Conservation (phyloP, 108 stramenopile species). For the Nitzschia inconspicua region DNA sequence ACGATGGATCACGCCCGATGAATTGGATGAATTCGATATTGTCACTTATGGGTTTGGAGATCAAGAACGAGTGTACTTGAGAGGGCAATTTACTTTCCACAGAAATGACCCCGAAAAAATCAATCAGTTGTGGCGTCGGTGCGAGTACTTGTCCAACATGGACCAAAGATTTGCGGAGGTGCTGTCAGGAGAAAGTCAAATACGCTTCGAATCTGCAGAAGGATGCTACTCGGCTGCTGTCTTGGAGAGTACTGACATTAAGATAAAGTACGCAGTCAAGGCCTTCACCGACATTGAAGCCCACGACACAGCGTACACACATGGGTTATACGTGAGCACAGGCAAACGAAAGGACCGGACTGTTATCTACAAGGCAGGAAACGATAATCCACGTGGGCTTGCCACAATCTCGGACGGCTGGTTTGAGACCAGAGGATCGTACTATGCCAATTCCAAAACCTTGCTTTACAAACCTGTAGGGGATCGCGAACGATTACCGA, state of each 20-base stretch:
- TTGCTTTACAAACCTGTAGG: slow-evolving; percentile 55
- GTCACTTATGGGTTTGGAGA: slow-evolving; percentile 93
- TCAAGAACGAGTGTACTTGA: slow-evolving; percentile 72
- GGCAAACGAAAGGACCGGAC: slow-evolving; percentile 33
- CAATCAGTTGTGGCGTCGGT: slow-evolving; percentile 84
- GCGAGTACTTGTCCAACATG: slow-evolving; percentile 79
- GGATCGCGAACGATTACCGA: slow-evolving; percentile 29
- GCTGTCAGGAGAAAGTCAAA: slow-evolving; percentile 25
- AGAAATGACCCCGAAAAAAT: slow-evolving; percentile 60
- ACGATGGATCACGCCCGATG: slow-evolving; percentile 76
- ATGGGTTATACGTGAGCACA: slow-evolving; percentile 61
- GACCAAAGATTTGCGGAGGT: slow-evolving; percentile 60
- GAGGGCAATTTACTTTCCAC: slow-evolving; percentile 95
- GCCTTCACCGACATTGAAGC: slow-evolving; percentile 72
- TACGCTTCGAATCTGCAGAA: slow-evolving; percentile 86
- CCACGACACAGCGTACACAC: slow-evolving; percentile 53
- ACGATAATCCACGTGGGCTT: slow-evolving; percentile 29
- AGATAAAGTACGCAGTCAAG: slow-evolving; percentile 87
- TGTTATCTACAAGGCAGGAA: slow-evolving; percentile 65
- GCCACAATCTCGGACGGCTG: slow-evolving; percentile 40
- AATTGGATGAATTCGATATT: slow-evolving; percentile 83
- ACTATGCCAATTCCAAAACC: slow-evolving; percentile 30
- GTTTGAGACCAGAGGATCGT: slow-evolving; percentile 51
- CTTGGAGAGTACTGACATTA: slow-evolving; percentile 58
- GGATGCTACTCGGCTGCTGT: slow-evolving; percentile 89